Percentiles rank a stretch among this genome's conserved stretches.
phyloP scores from a whole-genome alignment of 345 rosid species.

The Passiflora organensis region DNA sequence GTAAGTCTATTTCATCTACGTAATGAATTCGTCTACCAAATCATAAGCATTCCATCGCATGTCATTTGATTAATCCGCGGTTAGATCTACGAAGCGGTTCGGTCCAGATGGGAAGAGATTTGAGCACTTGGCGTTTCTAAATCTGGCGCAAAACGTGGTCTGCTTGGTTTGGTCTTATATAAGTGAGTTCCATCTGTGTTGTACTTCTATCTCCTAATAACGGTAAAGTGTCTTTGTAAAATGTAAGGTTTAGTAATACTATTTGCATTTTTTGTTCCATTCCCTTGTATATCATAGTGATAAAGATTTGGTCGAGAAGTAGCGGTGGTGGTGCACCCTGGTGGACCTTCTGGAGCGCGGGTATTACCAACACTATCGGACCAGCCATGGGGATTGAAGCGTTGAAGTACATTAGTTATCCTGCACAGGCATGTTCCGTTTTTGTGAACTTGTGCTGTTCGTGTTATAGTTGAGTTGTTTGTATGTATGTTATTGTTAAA shows the following conservation, averaged over 20 bases:
- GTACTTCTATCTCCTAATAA: background rate
- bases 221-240: too few relatives aligned
- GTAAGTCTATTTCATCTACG: too few relatives aligned
- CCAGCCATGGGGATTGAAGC: slow-evolving; percentile 99
- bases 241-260: too few relatives aligned
- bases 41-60: too few relatives aligned
- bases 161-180: slow-evolving; percentile 87
- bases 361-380: slow-evolving; percentile 93
- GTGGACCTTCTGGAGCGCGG: slow-evolving; percentile 97
- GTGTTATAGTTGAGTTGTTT: too few relatives aligned
- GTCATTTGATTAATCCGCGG: too few relatives aligned
- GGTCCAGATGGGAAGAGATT: slow-evolving; percentile 82
- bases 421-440: slow-evolving; percentile 66
- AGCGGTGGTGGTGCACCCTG: slow-evolving; percentile 75
- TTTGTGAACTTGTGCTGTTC: background rate
- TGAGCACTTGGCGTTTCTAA: slow-evolving; percentile 83
- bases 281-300: slow-evolving; percentile 42
- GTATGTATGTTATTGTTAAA: background rate
- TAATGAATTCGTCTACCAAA: too few relatives aligned
- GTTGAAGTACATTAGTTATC: slow-evolving; percentile 90
- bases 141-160: slow-evolving; percentile 86
- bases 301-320: slow-evolving; percentile 74
- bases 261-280: too few relatives aligned
- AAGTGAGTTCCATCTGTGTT: slow-evolving; percentile 46
- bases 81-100: slow-evolving; percentile 84